phyloP scores from a whole-genome alignment of 2,329 filamentous ascomycete genomes.

The Pseudogymnoascus destructans region DNA sequence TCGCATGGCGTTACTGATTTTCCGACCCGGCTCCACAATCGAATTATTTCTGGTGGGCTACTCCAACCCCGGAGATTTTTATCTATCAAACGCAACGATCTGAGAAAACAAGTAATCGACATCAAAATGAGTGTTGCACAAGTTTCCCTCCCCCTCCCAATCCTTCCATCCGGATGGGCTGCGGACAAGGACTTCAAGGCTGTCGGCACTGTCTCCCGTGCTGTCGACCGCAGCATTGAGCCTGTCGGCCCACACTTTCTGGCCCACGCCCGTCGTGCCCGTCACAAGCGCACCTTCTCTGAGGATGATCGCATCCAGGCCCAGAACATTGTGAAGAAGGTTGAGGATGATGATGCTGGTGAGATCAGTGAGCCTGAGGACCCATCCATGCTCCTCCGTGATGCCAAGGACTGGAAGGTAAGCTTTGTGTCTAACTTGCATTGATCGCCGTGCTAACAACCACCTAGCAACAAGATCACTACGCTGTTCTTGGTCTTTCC shows the following conservation, averaged over 20 bases:
- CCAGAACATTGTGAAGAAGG: constrained; percentile 86
- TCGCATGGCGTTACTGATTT: constrained; percentile 1
- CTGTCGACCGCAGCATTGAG: constrained; percentile 80
- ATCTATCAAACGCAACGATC: constrained; percentile 1
- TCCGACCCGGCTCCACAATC: constrained; percentile 1
- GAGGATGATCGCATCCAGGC: constrained; percentile 98
- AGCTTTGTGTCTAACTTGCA: constrained; percentile 19
- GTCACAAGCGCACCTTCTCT: constrained; percentile 94
- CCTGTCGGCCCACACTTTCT: constrained; percentile 96
- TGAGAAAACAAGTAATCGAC: constrained; percentile 3
- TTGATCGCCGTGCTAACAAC: constrained; percentile 13
- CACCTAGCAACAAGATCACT: constrained; percentile 79
- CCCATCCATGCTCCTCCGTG: constrained; percentile 75
- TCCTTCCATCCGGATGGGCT: constrained; percentile 68
- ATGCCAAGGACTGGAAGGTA: constrained; percentile 99
- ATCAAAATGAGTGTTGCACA: constrained; percentile 13
- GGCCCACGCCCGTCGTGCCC: constrained; percentile 86
- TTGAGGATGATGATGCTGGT: constrained; percentile 78
- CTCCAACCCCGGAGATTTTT: constrained; percentile 1
- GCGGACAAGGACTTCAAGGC: constrained; percentile 88
- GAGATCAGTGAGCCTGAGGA: constrained; percentile 93
- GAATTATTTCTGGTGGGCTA: constrained; percentile 6
- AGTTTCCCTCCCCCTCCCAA: constrained; percentile 53
- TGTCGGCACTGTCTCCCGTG: constrained; percentile 60
- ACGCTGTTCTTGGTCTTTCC: constrained; percentile 84